A percentile compares a stretch with the other conserved stretches of the same genome.
Conservation (phyloP, 176 grass and related monocot species). For the Phoenix roebelenii region DNA sequence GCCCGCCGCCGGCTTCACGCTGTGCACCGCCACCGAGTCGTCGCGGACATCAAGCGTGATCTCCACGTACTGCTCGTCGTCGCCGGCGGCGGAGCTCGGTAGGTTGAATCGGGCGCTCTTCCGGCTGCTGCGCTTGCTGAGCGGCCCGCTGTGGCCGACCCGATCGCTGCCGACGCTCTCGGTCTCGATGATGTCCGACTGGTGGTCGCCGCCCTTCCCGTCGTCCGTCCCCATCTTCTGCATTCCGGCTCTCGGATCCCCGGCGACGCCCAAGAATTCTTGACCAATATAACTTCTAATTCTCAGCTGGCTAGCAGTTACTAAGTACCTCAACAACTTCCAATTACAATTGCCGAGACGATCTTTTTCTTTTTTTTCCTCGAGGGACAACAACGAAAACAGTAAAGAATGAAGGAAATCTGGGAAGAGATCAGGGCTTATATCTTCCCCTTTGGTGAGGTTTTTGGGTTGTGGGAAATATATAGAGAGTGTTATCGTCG, state of each 20-base stretch:
- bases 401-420: too few species aligned
- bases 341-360: too few species aligned
- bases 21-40: conserved; percentile 94
- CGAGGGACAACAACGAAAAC: too few species aligned
- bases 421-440: too few species aligned
- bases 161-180: conserved; percentile 2
- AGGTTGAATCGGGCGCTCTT: conserved; percentile 81
- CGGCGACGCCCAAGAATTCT: too few species aligned
- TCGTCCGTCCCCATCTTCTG: conserved; percentile 26
- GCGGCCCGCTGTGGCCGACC: conserved; percentile 24
- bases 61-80: conserved; percentile 74
- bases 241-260: conserved; percentile 2
- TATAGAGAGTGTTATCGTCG: too few species aligned
- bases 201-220: not conserved
- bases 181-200: conserved; percentile 32
- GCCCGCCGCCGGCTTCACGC: conserved; percentile 45
- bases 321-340: too few species aligned
- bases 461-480: too few species aligned
- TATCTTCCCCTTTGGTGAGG: too few species aligned
- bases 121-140: conserved; percentile 29
- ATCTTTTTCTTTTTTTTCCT: too few species aligned
- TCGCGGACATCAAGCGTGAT: conserved; percentile 95
- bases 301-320: too few species aligned
- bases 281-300: too few species aligned
- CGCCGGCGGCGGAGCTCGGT: conserved; percentile 24